Evolutionary conservation across 2,329 filamentous ascomycete genomes (phyloP).

Genomic region (Colletotrichum sp.): DNA sequence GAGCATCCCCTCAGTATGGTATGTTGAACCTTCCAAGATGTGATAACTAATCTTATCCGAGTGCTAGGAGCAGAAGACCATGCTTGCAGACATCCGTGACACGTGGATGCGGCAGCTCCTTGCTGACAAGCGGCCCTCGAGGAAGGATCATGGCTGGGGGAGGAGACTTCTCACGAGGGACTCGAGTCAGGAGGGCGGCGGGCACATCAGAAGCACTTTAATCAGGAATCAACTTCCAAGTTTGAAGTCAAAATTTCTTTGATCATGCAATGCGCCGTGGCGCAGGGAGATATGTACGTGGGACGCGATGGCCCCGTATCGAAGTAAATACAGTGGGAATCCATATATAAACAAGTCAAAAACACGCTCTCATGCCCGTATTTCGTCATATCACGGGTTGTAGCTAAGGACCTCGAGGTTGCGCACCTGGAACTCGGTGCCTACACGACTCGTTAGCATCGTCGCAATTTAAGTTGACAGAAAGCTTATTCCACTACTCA

Average conservation of each 20-base stretch:
- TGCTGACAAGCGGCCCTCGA: not conserved
- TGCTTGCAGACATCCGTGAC: not conserved
- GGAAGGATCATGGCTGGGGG: not conserved
- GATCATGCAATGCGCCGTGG: not conserved
- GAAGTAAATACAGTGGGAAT: not conserved
- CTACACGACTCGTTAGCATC: not conserved
- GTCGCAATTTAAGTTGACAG: not conserved
- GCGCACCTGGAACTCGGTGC: slow-evolving; percentile 1
- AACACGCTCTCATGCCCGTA: not conserved
- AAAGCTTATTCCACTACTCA: slow-evolving; percentile 8
- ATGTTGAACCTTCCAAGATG: not conserved
- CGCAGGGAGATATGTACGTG: not conserved
- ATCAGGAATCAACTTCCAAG: not conserved
- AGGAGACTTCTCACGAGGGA: not conserved
- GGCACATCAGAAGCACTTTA: not conserved
- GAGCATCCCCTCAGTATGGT: not conserved
- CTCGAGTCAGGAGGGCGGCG: not conserved
- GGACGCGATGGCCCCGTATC: not conserved
- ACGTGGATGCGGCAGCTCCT: not conserved
- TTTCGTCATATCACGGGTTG: not conserved
- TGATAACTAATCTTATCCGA: not conserved
- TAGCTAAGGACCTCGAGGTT: slow-evolving; percentile 2
- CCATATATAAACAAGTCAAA: not conserved
- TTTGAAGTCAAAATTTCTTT: not conserved
- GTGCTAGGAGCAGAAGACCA: not conserved